phyloP scores from a whole-genome alignment of 257 asterid genomes.

The Solanum pennellii region DNA sequence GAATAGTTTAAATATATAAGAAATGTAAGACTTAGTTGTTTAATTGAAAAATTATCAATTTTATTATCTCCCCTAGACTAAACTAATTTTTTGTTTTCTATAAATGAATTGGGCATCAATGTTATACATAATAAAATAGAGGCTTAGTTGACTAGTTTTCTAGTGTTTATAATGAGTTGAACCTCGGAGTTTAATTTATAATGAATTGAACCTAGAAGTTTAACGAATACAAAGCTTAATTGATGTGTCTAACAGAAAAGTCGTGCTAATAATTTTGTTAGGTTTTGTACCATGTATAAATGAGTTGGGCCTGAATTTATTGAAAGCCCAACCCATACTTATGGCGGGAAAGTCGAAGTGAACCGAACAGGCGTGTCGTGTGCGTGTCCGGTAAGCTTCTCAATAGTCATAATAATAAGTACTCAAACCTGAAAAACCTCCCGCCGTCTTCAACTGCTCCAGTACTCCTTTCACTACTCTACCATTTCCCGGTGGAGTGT shows the following conservation, averaged over 20 bases:
- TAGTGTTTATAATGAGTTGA: background rate
- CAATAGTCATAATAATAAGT: background rate
- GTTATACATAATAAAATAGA: no score
- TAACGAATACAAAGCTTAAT: no score
- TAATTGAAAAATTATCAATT: background rate
- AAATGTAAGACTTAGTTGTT: no score
- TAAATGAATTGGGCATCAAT: background rate
- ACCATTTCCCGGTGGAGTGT: background rate
- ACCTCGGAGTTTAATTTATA: no score
- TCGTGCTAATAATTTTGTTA: background rate
- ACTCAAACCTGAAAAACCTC: background rate
- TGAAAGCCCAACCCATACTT: background rate
- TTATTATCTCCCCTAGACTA: background rate
- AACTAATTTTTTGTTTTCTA: background rate
- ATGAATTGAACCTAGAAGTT: background rate
- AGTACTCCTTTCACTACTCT: background rate
- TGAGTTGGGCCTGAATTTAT: background rate
- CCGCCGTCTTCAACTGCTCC: background rate
- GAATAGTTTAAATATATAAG: background rate
- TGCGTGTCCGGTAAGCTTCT: constrained; percentile 26
- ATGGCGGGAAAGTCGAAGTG: constrained; percentile 55
- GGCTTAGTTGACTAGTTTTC: background rate
- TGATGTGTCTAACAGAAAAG: no score
- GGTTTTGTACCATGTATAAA: background rate
- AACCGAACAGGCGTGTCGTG: constrained; percentile 17